Conservation (phyloP, 208 protist genomes). For the Wallacemonas rigidus region DNA sequence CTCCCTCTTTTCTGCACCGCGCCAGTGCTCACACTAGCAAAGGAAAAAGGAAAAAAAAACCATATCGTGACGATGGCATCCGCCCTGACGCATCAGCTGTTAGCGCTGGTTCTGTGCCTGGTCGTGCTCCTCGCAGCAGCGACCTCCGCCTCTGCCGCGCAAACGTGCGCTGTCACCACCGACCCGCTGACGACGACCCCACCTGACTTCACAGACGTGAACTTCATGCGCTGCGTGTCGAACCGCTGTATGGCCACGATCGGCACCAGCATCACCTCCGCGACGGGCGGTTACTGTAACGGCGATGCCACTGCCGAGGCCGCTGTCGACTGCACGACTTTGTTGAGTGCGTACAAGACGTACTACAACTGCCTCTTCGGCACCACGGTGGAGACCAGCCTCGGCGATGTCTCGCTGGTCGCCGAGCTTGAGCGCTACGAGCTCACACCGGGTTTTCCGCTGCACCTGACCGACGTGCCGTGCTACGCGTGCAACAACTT, state of each 20-base stretch:
- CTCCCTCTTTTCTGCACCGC: background rate
- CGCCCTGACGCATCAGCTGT: background rate
- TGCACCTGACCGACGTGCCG: conserved; percentile 27
- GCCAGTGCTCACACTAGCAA: too few relatives aligned
- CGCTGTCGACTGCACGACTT: conserved; percentile 21
- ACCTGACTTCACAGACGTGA: conserved; percentile 21
- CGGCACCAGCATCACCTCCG: conserved; percentile 16
- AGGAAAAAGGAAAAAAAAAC: background rate
- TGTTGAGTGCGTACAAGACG: conserved; percentile 33
- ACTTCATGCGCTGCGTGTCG: conserved; percentile 26
- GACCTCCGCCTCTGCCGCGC: background rate
- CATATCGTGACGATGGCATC: conserved; percentile 10
- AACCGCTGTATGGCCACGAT: conserved; percentile 34
- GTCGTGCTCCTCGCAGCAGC: background rate
- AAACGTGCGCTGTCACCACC: conserved; percentile 23
- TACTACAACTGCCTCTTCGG: conserved; percentile 46
- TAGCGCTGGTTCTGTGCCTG: background rate
- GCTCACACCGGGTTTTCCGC: conserved; percentile 38
- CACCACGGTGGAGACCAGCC: conserved; percentile 12
- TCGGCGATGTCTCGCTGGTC: background rate
- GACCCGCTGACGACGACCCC: conserved; percentile 25
- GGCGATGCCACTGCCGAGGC: conserved; percentile 34
- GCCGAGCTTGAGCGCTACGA: conserved; percentile 21
- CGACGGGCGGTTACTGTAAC: conserved; percentile 33
- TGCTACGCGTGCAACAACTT: conserved; percentile 59